Base-by-base conservation (phyloP, 73 alveolate genomes). In the Urostyla sp. region DNA sequence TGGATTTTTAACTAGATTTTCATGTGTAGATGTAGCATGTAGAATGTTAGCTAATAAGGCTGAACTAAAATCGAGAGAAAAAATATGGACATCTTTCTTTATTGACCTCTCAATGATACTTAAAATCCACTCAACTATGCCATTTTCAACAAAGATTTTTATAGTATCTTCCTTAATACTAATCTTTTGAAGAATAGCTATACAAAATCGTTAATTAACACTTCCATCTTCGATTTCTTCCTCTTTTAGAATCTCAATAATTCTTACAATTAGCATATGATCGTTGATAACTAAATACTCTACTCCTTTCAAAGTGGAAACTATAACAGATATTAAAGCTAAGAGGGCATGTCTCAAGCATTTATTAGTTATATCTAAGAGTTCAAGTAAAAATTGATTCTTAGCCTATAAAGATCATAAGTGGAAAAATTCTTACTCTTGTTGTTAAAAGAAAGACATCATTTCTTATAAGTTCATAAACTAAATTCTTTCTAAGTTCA, bases 191-290 rank as follows among this genome's bases (percentile, higher is more conserved):
- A 96, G 90, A 38, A 96, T 93, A 27, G 99, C 99, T 28, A 96
- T 72, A 13, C 98, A 91, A 73, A 96, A 96, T 78, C 99, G 73
- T 78, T 96, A 87, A 26, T 94, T 81, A 0, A 96, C 99, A 54
- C 96, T 88, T 16, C 99, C 98, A 81, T 91, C 98, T 75, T 91
- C n/a, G n/a, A n/a, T n/a, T n/a, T n/a, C 96, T 30, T 93, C 86
- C 18, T 92, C 91, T 75, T 96, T 92, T 76, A 94, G 78, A 24
- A 96, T 96, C 88, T 96, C 93, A 15, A 96, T 92, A 34, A 94
- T 91, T 72, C 95, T 96, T 80, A 93, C 94, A 50, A 96, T 77
- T 0, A 96, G 73, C 23, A 84, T 80, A 32, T 77, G 82, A 43
- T 95, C 98, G 55, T 78, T 90, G 35, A 92, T 89, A 0, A 89